These are phyloP conservation scores for Penicillium sp. DNA, from an alignment of 2,329 filamentous ascomycete species.

Conservation along the genomic window DNA sequence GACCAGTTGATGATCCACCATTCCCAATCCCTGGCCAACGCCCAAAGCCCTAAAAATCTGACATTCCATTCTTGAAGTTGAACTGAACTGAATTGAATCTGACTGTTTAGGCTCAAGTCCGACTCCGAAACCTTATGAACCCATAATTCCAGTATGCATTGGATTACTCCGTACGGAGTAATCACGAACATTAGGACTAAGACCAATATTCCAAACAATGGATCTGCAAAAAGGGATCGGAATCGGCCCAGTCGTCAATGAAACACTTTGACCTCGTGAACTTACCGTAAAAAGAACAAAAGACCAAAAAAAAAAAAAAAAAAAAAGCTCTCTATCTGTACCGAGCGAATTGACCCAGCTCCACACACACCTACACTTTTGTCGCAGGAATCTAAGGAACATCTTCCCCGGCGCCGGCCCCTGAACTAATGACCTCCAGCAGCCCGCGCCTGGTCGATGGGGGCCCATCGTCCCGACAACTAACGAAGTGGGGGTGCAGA, in stretches of 20 bases:
- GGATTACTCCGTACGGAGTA: neutral
- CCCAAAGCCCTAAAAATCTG: neutral
- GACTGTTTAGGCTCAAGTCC: neutral
- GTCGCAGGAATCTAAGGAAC: conserved; percentile 34
- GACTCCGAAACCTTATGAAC: neutral
- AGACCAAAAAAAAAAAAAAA: neutral
- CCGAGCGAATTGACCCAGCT: neutral
- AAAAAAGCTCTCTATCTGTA: neutral
- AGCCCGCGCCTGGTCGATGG: conserved; percentile 22
- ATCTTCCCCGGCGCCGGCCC: conserved; percentile 32
- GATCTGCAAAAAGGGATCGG: conserved; percentile 23
- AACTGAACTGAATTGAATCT: conserved; percentile 10
- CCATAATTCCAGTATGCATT: neutral
- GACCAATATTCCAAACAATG: conserved; percentile 14
- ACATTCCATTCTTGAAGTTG: neutral
- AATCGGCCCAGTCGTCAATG: conserved; percentile 18
- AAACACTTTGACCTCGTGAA: conserved; percentile 2
- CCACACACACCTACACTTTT: conserved; percentile 21
- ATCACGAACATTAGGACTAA: neutral
- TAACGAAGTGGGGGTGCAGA: conserved; percentile 3
- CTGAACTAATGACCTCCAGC: conserved; percentile 30
- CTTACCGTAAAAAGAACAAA: neutral
- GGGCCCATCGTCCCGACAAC: conserved; percentile 24
- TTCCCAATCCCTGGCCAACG: conserved; percentile 19
- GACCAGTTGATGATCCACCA: conserved; percentile 10